Evolutionary conservation across 768 basidiomycete species (phyloP), one percentile per base, ranked within the genome.

Genomic region (Rhodotorula babjevae): DNA sequence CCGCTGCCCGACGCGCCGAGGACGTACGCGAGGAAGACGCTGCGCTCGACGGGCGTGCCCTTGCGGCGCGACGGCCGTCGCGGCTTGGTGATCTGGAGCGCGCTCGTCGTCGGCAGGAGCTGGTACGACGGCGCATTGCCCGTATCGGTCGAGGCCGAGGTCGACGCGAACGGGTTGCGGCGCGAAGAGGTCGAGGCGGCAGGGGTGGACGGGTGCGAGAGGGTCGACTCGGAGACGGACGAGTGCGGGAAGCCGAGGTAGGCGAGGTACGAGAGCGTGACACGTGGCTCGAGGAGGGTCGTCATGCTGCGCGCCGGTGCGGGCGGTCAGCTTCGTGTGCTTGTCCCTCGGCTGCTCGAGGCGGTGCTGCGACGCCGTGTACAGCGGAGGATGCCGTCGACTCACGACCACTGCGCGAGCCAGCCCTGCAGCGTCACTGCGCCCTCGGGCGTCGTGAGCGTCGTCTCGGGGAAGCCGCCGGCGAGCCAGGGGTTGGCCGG

Each of bases 361-460:
- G n/a, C n/a, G n/a, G n/a, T n/a, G n/a, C n/a, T n/a, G n/a, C n/a
- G n/a, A n/a, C n/a, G n/a, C n/a, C n/a, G n/a, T n/a, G n/a, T n/a
- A n/a, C n/a, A n/a, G n/a, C n/a, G n/a, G n/a, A n/a, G n/a, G n/a
- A n/a, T n/a, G n/a, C n/a, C n/a, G n/a, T n/a, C 11, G 12, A 80
- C 84, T 75, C 63, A 93, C 93, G 92, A 95, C 95, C 95, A 99
- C 79, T 96, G 94, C 29, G 95, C 95, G 40, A 98, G 83, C 95
- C 95, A 99, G 2, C 93, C 92, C 82, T 97, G 94, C 57, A 99
- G 82, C n/a, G 94, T 97, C 27, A 97, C 90, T 42, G 91, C 88
- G 19, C 92, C 93, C 18, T 87, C 84, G 27, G 92, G 89, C 25
- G 90, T 88, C 58, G 93, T 85, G 11, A 92, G 92, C 0, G 76